Evolutionary conservation across 2,329 filamentous ascomycete species (phyloP).

Genomic region (Eurotiales sp.): DNA sequence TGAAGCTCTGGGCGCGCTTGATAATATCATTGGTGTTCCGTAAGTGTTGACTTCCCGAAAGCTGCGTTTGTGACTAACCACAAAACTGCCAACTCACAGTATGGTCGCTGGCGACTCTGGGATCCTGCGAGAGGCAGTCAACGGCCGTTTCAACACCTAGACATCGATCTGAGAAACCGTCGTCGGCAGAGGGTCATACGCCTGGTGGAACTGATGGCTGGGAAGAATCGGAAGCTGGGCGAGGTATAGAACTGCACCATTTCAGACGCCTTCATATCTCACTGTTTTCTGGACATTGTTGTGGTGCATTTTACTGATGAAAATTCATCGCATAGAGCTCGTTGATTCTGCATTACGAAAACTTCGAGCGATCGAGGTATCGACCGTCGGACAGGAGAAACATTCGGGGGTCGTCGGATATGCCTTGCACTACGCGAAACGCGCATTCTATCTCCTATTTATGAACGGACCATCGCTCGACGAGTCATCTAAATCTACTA

Average conservation of each 20-base stretch:
- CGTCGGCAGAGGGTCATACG: slow-evolving; percentile 22
- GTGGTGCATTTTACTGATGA: background rate
- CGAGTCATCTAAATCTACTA: slow-evolving; percentile 31
- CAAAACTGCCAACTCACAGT: slow-evolving; percentile 23
- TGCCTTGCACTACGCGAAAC: slow-evolving; percentile 58
- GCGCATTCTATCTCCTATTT: slow-evolving; percentile 61
- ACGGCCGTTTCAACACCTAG: slow-evolving; percentile 19
- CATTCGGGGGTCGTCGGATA: slow-evolving; percentile 57
- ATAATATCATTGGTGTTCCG: slow-evolving; percentile 33
- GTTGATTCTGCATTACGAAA: slow-evolving; percentile 29
- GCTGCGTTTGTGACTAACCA: background rate
- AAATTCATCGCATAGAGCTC: slow-evolving; percentile 22
- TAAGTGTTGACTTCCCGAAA: slow-evolving; percentile 21
- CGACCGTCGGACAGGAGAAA: slow-evolving; percentile 34
- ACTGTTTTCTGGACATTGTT: background rate
- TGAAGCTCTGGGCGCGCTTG: slow-evolving; percentile 31
- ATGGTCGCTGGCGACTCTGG: slow-evolving; percentile 28
- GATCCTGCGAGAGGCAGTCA: slow-evolving; percentile 21
- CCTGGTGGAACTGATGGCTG: slow-evolving; percentile 18
- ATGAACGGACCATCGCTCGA: slow-evolving; percentile 57
- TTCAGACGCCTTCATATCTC: too few species aligned
- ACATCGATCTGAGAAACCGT: slow-evolving; percentile 18
- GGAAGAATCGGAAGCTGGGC: slow-evolving; percentile 21
- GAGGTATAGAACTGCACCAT: slow-evolving; percentile 28
- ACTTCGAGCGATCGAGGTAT: slow-evolving; percentile 27